Conservation (phyloP, 2,329 filamentous ascomycete species). For the Teratosphaeria destructans region DNA sequence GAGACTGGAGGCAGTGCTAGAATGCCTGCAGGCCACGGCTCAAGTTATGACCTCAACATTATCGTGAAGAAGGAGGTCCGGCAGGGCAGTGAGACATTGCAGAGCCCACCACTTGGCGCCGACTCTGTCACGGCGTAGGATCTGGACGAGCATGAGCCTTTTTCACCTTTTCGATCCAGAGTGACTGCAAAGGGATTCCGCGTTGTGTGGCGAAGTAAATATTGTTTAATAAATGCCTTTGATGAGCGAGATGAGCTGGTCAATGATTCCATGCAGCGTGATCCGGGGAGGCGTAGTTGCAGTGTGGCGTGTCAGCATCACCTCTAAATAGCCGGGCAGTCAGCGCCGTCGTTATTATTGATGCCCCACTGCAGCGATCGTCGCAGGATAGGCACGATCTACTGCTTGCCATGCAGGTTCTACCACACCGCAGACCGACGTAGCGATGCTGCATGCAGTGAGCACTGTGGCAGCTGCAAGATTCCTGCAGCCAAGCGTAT, state of each 20-base stretch:
- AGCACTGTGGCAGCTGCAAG: not conserved
- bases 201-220: not conserved
- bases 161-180: not conserved
- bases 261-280: not conserved
- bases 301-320: too few species aligned
- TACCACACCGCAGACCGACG: not conserved
- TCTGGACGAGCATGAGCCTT: not conserved
- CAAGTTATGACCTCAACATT: constrained; percentile 8
- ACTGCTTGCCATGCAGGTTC: not conserved
- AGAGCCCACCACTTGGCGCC: constrained; percentile 2
- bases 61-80: constrained; percentile 19
- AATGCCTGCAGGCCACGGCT: not conserved
- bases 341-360: not conserved
- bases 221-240: not conserved
- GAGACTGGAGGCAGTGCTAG: constrained; percentile 2
- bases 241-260: not conserved
- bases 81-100: constrained; percentile 17
- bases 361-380: not conserved
- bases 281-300: too few species aligned
- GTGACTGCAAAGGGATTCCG: not conserved
- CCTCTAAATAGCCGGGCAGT: not conserved
- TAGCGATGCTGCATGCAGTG: not conserved
- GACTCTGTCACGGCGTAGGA: not conserved
- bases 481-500: not conserved
- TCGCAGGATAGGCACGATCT: not conserved